Base-by-base conservation (phyloP, 73 alveolate species). In the Paramecium sexaurelia region DNA sequence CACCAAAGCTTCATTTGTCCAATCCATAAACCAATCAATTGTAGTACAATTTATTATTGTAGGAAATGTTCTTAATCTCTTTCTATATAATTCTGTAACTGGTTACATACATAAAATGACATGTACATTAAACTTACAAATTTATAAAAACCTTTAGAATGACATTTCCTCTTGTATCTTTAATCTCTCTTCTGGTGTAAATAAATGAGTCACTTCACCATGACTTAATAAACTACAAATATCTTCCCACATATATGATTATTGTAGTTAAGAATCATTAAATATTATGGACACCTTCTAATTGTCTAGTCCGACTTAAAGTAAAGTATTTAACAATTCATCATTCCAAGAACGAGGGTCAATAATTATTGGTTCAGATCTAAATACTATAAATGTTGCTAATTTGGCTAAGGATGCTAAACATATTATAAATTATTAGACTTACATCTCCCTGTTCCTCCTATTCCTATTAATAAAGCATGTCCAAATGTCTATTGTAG, bases 391-490 rank as follows among this genome's bases (percentile, higher is more conserved):
- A 85, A 85, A 94, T 1, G 92, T 87, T 32, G 97, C 95, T 84
- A 96, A 71, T 55, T 87, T 75, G 19, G 95, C 87, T 22, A 96
- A 85, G 32, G 95, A 92, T 40, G 87, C 67, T 51, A 51, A 51
- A 17, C 29, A 51, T 51, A 51, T 51, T 51, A 51, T 90, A 55
- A 39, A 90, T 57, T 51, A 51, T 51, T 51, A 51, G 67, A 51
- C 55, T 69, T 55, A 37, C 67, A 71, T 67, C 95, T 94, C 10
- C 99, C 99, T 19, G 96, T 87, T 24, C 98, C 98, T 83, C 95
- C 97, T 17, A 95, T 93, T 39, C 98, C 99, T 3, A 97, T 92
- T 22, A 97, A 78, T 9, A 97, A 82, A 9, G 95, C 97, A 86
- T 97, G 96, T 13, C 98, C 98, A 85, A 73, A 94, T 0, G 98